phyloP scores from a whole-genome alignment of 2,329 filamentous ascomycete genomes.

The Cladorrhinum sp. region DNA sequence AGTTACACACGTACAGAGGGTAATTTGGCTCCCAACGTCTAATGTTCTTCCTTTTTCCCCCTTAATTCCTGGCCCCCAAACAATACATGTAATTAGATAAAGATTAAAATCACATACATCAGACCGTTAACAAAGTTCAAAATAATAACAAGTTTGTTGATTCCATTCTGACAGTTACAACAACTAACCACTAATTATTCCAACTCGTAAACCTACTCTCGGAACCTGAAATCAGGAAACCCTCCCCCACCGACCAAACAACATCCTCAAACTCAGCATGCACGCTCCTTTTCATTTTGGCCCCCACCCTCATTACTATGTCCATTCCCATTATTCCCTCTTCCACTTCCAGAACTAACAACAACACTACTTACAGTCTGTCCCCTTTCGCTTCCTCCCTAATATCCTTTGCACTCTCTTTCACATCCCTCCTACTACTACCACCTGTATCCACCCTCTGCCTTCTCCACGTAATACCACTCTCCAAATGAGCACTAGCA shows the following conservation, averaged over 20 bases:
- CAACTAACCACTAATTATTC: too few relatives aligned
- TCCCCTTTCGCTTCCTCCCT: neutral
- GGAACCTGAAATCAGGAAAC: too few relatives aligned
- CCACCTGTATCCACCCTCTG: neutral
- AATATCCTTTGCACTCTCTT: neutral
- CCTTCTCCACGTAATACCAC: neutral
- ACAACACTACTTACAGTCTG: neutral
- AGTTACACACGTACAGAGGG: too few relatives aligned
- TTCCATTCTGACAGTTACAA: too few relatives aligned
- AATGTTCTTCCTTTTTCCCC: too few relatives aligned
- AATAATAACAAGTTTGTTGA: too few relatives aligned
- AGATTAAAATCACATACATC: too few relatives aligned
- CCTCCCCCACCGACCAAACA: conserved; percentile 18
- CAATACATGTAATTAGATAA: too few relatives aligned
- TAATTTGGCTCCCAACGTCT: too few relatives aligned
- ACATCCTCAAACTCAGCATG: conserved; percentile 24
- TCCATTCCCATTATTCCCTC: neutral
- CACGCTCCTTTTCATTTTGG: conserved; percentile 17
- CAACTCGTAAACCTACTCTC: too few relatives aligned
- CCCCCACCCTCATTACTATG: neutral
- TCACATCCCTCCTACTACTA: neutral
- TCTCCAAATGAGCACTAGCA: neutral
- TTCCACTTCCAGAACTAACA: neutral
- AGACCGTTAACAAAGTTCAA: too few relatives aligned
- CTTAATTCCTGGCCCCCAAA: too few relatives aligned